Base-by-base conservation (phyloP, 129 eudicot genomes). In the Helianthus tuberosus region DNA sequence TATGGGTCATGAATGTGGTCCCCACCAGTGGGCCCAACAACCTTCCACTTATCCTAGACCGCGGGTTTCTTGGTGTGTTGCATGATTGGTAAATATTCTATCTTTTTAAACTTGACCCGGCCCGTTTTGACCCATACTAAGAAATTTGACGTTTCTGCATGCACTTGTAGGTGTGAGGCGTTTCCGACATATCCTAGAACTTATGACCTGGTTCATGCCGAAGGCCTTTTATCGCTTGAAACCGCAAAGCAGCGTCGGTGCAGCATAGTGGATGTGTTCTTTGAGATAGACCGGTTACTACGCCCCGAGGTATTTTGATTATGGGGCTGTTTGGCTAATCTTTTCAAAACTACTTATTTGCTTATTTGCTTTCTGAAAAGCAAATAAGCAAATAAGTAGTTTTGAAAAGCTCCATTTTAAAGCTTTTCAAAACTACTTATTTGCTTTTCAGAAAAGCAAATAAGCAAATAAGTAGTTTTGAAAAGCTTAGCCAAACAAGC, bases 1-100 rank as follows among this genome's bases (percentile, higher is more conserved):
- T 89, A 25, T 95, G 99, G 99, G 99, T 95, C 81, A 95, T 95
- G 99, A 95, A 95, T 49, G 99, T 91, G 64, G 93, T 95, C 25
- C 97, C 99, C 41, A 86, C 90, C 48, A 84, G 80, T 20, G 96
- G 89, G 20, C 88, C 85, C 43, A 87, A 91, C 86, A 74, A 81
- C 69, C 96, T 91, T 15, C 97, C 99, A 3, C 83, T 95, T 62
- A 87, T 95, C 23, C 81, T 88, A 3, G 99, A 95, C 83, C 84
- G 99, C 67, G 99, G 99, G 49, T 89, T 91, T 83, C 82, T 87
- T 75, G 99, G 99, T 51, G 90, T 84, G 14, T 67, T 95, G 76
- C 99, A 95, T 85, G 96, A 95, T 82, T 95, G 99, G 99, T 95
- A 95, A 57, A 8, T 46, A 8, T 39, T 64, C 57, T 49, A 13